A percentile compares a stretch with the other conserved stretches of the same genome.
Conservation (phyloP, 805 yeast species). For the Candida cerambycidarum region DNA sequence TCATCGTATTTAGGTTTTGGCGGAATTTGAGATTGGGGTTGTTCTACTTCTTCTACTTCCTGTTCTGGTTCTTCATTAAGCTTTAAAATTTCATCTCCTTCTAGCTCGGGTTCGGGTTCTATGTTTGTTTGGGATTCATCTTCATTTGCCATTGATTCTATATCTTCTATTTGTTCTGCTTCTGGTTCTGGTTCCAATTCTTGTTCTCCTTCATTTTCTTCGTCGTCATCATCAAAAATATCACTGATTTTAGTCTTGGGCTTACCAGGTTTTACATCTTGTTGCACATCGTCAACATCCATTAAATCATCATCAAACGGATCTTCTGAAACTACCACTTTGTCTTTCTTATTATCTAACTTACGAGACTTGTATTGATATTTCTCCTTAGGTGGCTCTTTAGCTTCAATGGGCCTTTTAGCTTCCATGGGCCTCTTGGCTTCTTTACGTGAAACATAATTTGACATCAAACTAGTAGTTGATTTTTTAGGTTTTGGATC, state of each 20-base stretch:
- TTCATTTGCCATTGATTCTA: background rate
- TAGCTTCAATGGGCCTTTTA: constrained; percentile 1
- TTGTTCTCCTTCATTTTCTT: constrained; percentile 16
- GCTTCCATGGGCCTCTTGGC: too few species aligned
- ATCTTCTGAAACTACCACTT: constrained; percentile 32
- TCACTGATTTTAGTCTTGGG: constrained; percentile 25
- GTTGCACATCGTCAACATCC: constrained; percentile 13
- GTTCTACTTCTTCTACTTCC: constrained; percentile 6
- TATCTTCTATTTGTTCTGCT: constrained; percentile 1
- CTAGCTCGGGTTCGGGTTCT: constrained; percentile 8
- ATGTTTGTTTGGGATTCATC: background rate
- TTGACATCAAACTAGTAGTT: constrained; percentile 22
- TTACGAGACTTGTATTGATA: constrained; percentile 40
- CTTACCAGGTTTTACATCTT: constrained; percentile 10
- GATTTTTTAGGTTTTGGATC: constrained; percentile 9
- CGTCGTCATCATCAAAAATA: constrained; percentile 31
- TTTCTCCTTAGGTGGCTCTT: constrained; percentile 11
- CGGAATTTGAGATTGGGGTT: background rate
- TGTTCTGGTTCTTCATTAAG: constrained; percentile 1
- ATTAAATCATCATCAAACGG: constrained; percentile 5
- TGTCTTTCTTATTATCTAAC: constrained; percentile 28
- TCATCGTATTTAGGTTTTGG: constrained; percentile 36
- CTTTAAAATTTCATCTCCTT: constrained; percentile 1
- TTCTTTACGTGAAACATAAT: constrained; percentile 30
- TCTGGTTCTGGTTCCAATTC: constrained; percentile 4